Evolutionary conservation across 2,329 filamentous ascomycete genomes (phyloP).

Genomic region (Plenodomus tracheiphilus): DNA sequence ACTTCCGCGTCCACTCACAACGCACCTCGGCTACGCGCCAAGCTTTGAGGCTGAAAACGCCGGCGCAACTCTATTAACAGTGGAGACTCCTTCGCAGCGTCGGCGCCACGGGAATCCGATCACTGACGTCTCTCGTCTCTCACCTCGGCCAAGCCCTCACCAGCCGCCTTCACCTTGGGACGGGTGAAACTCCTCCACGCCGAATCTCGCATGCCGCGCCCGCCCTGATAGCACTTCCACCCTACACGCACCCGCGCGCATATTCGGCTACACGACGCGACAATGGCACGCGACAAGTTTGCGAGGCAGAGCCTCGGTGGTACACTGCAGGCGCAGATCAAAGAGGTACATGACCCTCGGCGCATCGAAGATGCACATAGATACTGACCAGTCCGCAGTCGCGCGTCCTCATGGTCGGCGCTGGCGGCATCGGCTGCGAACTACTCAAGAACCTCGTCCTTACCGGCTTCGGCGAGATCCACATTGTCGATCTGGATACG

Average conservation of each 20-base stretch:
- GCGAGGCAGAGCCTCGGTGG: slow-evolving; percentile 64
- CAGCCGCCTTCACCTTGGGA: slow-evolving; percentile 12
- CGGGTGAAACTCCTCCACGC: slow-evolving; percentile 7
- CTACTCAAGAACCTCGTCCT: slow-evolving; percentile 95
- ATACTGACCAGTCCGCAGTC: slow-evolving; percentile 60
- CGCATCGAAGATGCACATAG: background rate
- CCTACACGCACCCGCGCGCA: slow-evolving; percentile 11
- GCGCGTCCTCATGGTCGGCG: slow-evolving; percentile 89
- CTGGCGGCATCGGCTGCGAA: slow-evolving; percentile 96
- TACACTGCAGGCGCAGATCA: slow-evolving; percentile 65
- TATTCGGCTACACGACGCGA: slow-evolving; percentile 13
- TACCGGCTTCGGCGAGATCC: slow-evolving; percentile 87
- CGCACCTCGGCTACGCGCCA: slow-evolving; percentile 24
- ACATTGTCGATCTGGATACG: slow-evolving; percentile 95
- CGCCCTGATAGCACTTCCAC: slow-evolving; percentile 9
- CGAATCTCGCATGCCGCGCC: slow-evolving; percentile 23
- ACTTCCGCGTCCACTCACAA: slow-evolving; percentile 15
- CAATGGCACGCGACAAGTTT: slow-evolving; percentile 54
- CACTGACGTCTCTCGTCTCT: slow-evolving; percentile 31
- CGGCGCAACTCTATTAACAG: slow-evolving; percentile 3
- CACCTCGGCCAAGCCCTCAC: background rate
- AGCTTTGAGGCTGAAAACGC: slow-evolving; percentile 29
- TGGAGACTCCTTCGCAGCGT: background rate
- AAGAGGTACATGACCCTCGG: slow-evolving; percentile 59
- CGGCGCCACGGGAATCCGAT: slow-evolving; percentile 14